phyloP scores from a whole-genome alignment of 768 basidiomycete genomes.

The Hypholoma sublateritium region DNA sequence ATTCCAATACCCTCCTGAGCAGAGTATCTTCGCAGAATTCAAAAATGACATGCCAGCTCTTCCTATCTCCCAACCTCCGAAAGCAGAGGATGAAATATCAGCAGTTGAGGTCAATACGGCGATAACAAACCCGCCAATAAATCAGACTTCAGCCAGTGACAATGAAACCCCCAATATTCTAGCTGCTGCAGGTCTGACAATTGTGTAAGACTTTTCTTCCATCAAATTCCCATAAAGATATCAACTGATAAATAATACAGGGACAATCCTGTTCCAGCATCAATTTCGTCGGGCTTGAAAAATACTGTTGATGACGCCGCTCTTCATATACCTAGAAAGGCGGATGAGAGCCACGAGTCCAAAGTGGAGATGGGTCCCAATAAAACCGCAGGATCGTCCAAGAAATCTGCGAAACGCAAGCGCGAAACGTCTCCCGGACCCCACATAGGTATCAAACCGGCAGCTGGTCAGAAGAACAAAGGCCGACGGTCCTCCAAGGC shows the following conservation, averaged over 20 bases:
- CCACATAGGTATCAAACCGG: not conserved
- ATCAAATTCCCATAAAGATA: not conserved
- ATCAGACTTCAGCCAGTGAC: too few species aligned
- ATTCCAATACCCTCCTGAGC: slow-evolving; percentile 23
- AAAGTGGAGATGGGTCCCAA: not conserved
- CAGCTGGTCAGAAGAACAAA: slow-evolving; percentile 11
- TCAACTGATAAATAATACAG: not conserved
- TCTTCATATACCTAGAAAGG: not conserved
- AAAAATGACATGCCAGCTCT: not conserved
- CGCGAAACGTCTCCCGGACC: slow-evolving; percentile 11
- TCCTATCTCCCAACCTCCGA: not conserved
- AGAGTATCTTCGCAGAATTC: not conserved
- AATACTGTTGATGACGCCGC: too few species aligned
- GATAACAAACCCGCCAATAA: too few species aligned
- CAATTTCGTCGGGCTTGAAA: not conserved
- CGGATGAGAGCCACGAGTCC: not conserved
- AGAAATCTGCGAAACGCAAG: slow-evolving; percentile 15
- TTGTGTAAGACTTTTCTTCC: not conserved
- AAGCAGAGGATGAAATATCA: not conserved
- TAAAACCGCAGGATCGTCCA: not conserved
- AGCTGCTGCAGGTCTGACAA: not conserved
- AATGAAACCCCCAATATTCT: not conserved
- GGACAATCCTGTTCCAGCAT: not conserved
- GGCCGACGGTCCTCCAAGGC: slow-evolving; percentile 8
- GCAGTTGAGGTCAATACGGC: too few species aligned